Evolutionary conservation across 495 filamentous ascomycete genomes (phyloP).

Genomic region (Hyaloscypha variabilis): DNA sequence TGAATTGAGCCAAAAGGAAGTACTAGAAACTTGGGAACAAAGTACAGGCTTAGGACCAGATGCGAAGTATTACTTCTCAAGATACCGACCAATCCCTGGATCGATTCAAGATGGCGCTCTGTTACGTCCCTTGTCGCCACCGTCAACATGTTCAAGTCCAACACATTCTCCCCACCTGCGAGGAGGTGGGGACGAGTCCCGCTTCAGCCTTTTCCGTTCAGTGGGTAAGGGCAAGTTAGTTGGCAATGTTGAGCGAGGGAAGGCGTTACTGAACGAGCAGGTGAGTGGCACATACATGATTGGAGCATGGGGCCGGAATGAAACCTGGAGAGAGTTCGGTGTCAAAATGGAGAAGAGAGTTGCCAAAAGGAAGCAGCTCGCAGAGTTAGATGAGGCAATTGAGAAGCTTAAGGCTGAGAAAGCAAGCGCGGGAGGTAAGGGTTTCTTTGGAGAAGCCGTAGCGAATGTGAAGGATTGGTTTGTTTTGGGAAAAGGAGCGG

Average conservation of each 20-base stretch:
- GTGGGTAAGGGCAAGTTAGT: background rate
- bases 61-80: background rate
- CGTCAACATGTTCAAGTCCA: background rate
- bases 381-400: background rate
- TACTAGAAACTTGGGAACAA: background rate
- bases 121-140: background rate
- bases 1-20: background rate
- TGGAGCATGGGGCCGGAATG: background rate
- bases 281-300: background rate
- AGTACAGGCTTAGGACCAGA: background rate
- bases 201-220: background rate
- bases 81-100: background rate
- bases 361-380: constrained; percentile 5
- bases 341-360: constrained; percentile 1
- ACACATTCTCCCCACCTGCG: background rate
- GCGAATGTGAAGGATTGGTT: background rate
- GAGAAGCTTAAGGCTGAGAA: background rate
- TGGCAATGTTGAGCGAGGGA: constrained; percentile 5
- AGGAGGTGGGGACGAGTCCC: background rate
- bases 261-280: background rate
- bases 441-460: too few relatives aligned
- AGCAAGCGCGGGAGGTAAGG: background rate
- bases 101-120: background rate
- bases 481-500: background rate
- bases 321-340: constrained; percentile 7